Base-by-base conservation (phyloP, 352 stramenopile genomes). In the Phytophthora macrochlamydospora region DNA sequence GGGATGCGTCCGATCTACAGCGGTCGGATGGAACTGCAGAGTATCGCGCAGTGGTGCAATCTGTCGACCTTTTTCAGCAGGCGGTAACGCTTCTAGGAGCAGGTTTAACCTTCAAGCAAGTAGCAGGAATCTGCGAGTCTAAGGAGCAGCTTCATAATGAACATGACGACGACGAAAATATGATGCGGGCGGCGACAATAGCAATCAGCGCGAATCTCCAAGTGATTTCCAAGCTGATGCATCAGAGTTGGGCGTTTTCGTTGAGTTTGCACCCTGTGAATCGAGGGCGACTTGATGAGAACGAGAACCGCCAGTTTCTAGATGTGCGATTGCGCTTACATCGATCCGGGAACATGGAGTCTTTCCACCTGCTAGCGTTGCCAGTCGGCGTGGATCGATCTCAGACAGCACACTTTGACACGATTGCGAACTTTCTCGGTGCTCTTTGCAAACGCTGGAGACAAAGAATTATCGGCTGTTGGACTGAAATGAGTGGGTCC, bases 91-190 rank as follows among this genome's bases (percentile, higher is more conserved):
- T 73, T 24, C 42, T 66, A 13, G 55, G 60, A 1, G 44, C 54
- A 45, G 66, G 66, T 4, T 40, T 73, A 13, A 70, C 37, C 12
- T 70, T 73, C 56, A 48, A 66, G 8, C 66, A 73, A 46, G 66
- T 35, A 7, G 66, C 54, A 28, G 44, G 9, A 3, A 61, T 70
- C 29, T 73, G 66, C 52, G 54, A 52, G 42, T 32, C 32, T 37
- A 54, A 2, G 4, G 24, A 50, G 13, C 43, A 45, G 18, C 32
- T 53, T 30, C 14, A 2, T 32, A 53, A 37, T 11, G 46, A 37
- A 42, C 31, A 18, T 9, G 2, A 30, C 38, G 44, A 7, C 6
- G 51, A 8, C n/a, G 49, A 12, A 18, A 35, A 65, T 18, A 61
- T 73, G 32, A n/a, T 35, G 11, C n/a, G 3, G 0, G 48, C 66